Base-by-base conservation (phyloP, 495 filamentous ascomycete genomes). In the Trypethelium eluteriae region DNA sequence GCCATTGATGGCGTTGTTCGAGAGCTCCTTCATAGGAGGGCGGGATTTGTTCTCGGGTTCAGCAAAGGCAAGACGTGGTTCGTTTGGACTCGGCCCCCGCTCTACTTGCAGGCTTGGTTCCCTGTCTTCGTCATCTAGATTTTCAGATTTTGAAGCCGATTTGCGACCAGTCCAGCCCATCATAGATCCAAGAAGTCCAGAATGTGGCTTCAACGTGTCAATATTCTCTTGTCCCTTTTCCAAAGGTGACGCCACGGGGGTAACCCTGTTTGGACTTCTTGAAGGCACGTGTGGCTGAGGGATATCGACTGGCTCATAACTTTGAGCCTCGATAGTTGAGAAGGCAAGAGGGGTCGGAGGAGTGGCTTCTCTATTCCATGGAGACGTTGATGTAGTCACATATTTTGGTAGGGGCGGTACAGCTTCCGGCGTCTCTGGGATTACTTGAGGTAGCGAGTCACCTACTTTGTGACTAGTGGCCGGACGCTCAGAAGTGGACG, bases 271-370 rank as follows among this genome's bases (percentile, higher is more conserved):
- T 2, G 49, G 49, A 53, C 49, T 53, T 16, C 49, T 14, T 18
- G n/a, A 25, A 16, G 49, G 49, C 11, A 53, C 18, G 5, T 0
- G 49, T 11, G 49, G 49, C n/a, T 32, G 38, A 41, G 63, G 63
- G 2, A 38, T 16, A 36, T 12, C 62, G 16, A 39, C 16, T 1
- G 69, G 70, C 62, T 72, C 70, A 44, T 65, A 53, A 18, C 62
- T 4, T 64, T 70, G 72, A 38, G 72, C 38, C 9, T 71, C 66
- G 56, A 81, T 70, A 10, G 67, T 32, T n/a, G 76, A 72, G 62
- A 78, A 67, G 56, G 63, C 69, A 44, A 79, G 70, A 3, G 70
- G 35, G 11, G 56, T 44, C 5, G n/a, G 5, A 5, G 9, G 10
- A n/a, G 49, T 5, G 5, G 18, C 49, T 53, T 53, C 49, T 16